Base-by-base conservation (phyloP, 2,329 filamentous ascomycete species). In the Penicillium decumbens region DNA sequence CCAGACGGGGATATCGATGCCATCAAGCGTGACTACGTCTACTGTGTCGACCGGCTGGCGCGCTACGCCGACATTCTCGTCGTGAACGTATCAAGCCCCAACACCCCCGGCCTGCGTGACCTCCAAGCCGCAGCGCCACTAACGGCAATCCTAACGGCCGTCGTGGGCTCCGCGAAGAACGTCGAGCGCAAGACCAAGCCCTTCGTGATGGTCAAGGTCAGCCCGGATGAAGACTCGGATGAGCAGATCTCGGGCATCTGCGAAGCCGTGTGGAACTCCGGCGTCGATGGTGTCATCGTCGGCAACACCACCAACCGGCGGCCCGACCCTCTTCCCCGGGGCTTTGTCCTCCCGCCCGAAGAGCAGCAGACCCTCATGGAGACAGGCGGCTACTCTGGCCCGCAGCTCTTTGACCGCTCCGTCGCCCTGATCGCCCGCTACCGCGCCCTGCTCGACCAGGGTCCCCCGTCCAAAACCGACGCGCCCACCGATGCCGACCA, bases 181-280 rank as follows among this genome's bases (percentile, higher is more conserved):
- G 80, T 86, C 10, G 77, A 87, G 25, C 79, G 91, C 58, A 86
- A 82, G 66, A 81, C 78, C 0, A 88, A 85, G 64, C 89, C 88
- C 0, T 83, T 78, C 49, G 89, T 98, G 50, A 95, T 98, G 89
- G 93, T 98, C 63, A 98, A 98, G 76, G 92, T 98, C 18, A 95
- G 89, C 51, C 93, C 93, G 0, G 93, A 98, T 61, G 93, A 97
- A 72, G 89, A 96, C 67, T 83, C 86, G 18, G 84, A 90, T 45
- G 77, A 83, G 48, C 90, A 98, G 67, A 82, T 98, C 53, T 80
- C 85, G 37, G 93, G 91, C 7, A 95, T 98, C 48, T 92, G 89
- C 53, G 82, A 90, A 60, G 91, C 91, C 0, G 84, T 95, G 10
- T 87, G 83, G 76, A 77, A 78, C 58, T 89, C 88, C 52, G 91